These are phyloP conservation scores for Aegilops bicornis DNA, from an alignment of 176 grass and related monocot species.

Conservation along the genomic window DNA sequence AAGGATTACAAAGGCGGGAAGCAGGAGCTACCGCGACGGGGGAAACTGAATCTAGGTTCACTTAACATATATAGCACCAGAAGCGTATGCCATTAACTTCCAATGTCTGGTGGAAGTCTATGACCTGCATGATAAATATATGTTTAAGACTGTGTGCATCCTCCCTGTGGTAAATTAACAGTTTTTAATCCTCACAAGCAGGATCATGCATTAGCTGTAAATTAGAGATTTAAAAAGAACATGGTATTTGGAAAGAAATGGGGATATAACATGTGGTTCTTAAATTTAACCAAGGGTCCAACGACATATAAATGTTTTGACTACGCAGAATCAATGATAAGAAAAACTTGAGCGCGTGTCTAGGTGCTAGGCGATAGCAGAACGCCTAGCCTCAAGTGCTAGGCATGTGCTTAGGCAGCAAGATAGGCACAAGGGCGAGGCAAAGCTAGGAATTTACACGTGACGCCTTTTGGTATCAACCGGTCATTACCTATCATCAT, in stretches of 20 bases:
- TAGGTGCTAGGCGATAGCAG: no score
- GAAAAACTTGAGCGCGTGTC: no score
- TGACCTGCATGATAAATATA: constrained; percentile 45
- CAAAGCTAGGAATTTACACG: no score
- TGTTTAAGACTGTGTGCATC: constrained; percentile 1
- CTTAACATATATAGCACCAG: constrained; percentile 72
- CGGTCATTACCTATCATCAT: no score
- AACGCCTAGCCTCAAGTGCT: no score
- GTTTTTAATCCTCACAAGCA: background rate
- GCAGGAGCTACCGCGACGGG: background rate
- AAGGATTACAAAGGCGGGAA: background rate
- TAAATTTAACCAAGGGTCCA: background rate
- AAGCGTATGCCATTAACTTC: constrained; percentile 96
- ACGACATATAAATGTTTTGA: background rate
- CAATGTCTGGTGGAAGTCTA: constrained; percentile 91
- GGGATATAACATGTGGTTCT: background rate
- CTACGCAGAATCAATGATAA: background rate
- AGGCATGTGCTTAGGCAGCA: no score
- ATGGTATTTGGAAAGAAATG: background rate
- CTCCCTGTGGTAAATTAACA: background rate
- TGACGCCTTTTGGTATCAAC: no score
- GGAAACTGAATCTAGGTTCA: background rate
- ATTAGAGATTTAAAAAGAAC: background rate
- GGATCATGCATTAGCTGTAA: background rate
- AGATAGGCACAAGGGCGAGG: no score